These are phyloP conservation scores for Tremella fuciformis DNA, from an alignment of 768 basidiomycete genomes.

Conservation along the genomic window DNA sequence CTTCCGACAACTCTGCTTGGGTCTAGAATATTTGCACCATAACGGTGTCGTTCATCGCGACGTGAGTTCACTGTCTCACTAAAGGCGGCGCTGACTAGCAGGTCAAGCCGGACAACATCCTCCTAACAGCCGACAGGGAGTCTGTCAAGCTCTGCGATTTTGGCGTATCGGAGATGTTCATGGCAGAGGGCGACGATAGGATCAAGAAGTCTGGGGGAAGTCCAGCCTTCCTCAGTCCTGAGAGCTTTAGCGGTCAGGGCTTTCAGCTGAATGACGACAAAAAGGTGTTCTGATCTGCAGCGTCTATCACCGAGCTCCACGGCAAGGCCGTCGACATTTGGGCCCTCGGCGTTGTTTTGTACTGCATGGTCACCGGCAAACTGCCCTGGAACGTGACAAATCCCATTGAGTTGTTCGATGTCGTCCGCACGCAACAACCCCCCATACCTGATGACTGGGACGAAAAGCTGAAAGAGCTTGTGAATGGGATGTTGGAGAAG, in stretches of 20 bases:
- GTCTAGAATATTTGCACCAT: conserved; percentile 51
- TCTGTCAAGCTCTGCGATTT: conserved; percentile 53
- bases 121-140: conserved; percentile 42
- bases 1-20: conserved; percentile 50
- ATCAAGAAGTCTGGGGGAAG: conserved; percentile 51
- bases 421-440: conserved; percentile 41
- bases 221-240: conserved; percentile 52
- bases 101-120: conserved; percentile 53
- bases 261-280: background rate
- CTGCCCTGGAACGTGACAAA: conserved; percentile 49
- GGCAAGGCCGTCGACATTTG: conserved; percentile 50
- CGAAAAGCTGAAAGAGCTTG: conserved; percentile 34
- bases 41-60: conserved; percentile 52
- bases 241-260: conserved; percentile 41
- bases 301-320: conserved; percentile 38
- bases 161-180: conserved; percentile 53
- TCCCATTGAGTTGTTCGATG: conserved; percentile 49
- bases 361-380: conserved; percentile 49
- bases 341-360: conserved; percentile 52
- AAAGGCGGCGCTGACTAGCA: conserved; percentile 14
- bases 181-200: conserved; percentile 43
- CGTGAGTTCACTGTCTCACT: conserved; percentile 26
- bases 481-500: conserved; percentile 43
- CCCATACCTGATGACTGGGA: conserved; percentile 45
- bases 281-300: conserved; percentile 14